Base-by-base conservation (phyloP, 306 rosid genomes). In the Rubus idaeus region DNA sequence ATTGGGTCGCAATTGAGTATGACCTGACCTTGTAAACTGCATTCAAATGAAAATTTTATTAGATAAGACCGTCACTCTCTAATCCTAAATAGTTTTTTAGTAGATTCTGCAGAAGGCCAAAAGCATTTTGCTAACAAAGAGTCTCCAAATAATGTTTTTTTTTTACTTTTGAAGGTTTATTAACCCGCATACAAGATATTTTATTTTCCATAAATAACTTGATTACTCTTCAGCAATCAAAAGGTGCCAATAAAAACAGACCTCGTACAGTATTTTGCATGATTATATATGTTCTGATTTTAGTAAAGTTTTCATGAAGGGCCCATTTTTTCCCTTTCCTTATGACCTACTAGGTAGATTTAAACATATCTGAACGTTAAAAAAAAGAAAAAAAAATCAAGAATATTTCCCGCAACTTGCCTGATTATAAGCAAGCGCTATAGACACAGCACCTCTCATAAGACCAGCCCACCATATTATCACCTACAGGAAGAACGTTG, bases 381-480 rank as follows among this genome's bases (percentile, higher is more conserved):
- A 30, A 30, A 30, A 30, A 30, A 30, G 26, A 47, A 23, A 41
- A 20, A 46, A 46, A 56, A 35, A n/a, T n/a, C n/a, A 21, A 21
- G 9, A 60, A 64, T 52, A 44, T 5, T 65, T 67, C 73, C 67
- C 14, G 23, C 73, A 68, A 75, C 81, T 51, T 77, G 90, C 99
- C 98, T 96, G 92, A 91, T 96, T 91, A 81, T 96, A 96, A 65
- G 99, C 98, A 5, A 96, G 96, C 41, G 99, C 99, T 79, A 96
- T 89, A 51, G 99, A 96, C 75, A 96, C 99, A 64, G 99, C 97
- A 70, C 99, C 99, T 87, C 99, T 91, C 98, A 96, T 96, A 78
- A 96, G 99, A 79, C 99, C 99, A 85, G 99, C 99, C 99, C 98
- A 92, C 99, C 99, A 96, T 75, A 92, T 87, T 70, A 89, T 80